Conservation (phyloP, 768 basidiomycete species). For the Cystofilobasidium bisporidii region DNA sequence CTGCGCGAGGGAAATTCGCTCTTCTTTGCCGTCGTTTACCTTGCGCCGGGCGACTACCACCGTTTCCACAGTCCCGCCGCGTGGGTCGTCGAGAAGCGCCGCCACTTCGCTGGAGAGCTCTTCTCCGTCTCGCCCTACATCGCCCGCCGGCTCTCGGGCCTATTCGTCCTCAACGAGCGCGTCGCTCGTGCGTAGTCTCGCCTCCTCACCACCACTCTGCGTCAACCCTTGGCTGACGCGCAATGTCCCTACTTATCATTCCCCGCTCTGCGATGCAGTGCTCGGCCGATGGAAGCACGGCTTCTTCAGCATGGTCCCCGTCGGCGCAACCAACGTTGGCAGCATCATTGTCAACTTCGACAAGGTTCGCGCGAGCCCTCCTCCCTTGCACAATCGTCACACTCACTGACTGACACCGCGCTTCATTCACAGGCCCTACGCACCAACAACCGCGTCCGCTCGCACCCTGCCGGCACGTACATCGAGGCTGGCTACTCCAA, state of each 20-base stretch:
- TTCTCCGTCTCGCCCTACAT: conserved; percentile 96
- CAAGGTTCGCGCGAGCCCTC: conserved; percentile 44
- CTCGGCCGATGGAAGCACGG: conserved; percentile 90
- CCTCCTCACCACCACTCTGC: background rate
- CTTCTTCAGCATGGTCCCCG: conserved; percentile 94
- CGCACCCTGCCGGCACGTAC: conserved; percentile 68
- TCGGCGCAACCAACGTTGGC: conserved; percentile 97
- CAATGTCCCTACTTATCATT: too few species aligned
- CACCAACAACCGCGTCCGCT: conserved; percentile 65
- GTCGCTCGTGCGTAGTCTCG: conserved; percentile 51
- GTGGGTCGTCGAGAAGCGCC: conserved; percentile 92
- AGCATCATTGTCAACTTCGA: conserved; percentile 95
- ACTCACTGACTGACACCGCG: too few species aligned
- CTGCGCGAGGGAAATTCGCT: conserved; percentile 69
- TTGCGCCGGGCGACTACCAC: conserved; percentile 97
- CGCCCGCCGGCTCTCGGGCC: conserved; percentile 76
- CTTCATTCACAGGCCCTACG: conserved; percentile 55
- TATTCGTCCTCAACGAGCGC: conserved; percentile 97
- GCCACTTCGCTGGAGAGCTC: conserved; percentile 93
- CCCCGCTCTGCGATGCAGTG: conserved; percentile 37
- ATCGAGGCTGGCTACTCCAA: conserved; percentile 82
- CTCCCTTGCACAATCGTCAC: background rate
- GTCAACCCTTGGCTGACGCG: background rate
- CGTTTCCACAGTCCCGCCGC: conserved; percentile 91
- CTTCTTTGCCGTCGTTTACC: conserved; percentile 90